A percentile compares a stretch with the other conserved stretches of the same genome.
These are phyloP conservation scores for Sonneratia caseolaris DNA, from an alignment of 345 rosid genomes.

Conservation along the genomic window DNA sequence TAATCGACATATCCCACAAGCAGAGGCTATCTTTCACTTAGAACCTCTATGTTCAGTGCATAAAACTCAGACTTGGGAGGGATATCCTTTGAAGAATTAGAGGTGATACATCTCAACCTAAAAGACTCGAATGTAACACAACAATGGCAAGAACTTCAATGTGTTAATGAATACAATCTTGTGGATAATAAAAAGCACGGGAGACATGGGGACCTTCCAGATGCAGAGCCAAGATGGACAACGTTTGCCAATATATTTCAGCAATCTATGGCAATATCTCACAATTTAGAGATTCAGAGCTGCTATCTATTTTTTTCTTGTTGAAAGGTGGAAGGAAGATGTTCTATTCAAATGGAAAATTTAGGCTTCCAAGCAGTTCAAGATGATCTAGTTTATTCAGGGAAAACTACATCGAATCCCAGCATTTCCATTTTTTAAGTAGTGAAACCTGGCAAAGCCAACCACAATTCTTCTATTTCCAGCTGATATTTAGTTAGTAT, in stretches of 20 bases:
- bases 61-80: not conserved
- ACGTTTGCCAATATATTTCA: not conserved
- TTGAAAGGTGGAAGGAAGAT: not conserved
- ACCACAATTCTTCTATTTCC: not conserved
- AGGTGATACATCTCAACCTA: not conserved
- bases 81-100: not conserved
- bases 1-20: not conserved
- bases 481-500: not conserved
- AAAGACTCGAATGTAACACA: not conserved
- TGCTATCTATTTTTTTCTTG: not conserved
- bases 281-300: not conserved
- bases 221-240: not conserved
- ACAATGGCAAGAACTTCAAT: not conserved
- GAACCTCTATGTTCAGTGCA: not conserved
- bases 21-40: not conserved
- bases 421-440: no score
- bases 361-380: not conserved
- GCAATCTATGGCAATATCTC: not conserved
- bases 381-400: not conserved
- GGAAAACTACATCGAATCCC: not conserved
- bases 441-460: not conserved
- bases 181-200: not conserved
- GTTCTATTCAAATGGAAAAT: not conserved
- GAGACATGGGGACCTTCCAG: not conserved
- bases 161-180: not conserved